Conservation (phyloP, 352 stramenopile genomes). For the Globisporangium recalcitrans region DNA sequence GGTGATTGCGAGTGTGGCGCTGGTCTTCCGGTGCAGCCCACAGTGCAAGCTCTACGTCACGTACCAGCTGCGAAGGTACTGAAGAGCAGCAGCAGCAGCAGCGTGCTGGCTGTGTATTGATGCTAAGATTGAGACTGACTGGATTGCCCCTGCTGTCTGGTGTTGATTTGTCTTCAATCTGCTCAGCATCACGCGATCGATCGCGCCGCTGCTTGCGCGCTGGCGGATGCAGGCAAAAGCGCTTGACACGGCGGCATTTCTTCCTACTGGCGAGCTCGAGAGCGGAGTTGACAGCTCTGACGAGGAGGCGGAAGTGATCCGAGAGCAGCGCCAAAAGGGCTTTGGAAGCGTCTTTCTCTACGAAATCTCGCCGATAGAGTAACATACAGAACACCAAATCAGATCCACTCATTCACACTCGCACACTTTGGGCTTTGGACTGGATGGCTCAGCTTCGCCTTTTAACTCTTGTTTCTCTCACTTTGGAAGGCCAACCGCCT, state of each 20-base stretch:
- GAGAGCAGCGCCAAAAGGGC: not conserved
- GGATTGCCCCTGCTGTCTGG: not conserved
- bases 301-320: slow-evolving; percentile 9
- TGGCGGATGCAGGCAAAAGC: slow-evolving; percentile 36
- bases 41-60: slow-evolving; percentile 46
- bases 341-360: slow-evolving; percentile 62
- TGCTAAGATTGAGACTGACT: not conserved
- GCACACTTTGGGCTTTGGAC: slow-evolving; percentile 1
- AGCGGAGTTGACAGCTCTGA: not conserved
- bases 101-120: not conserved
- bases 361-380: slow-evolving; percentile 24
- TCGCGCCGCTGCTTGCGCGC: slow-evolving; percentile 45
- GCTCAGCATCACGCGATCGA: slow-evolving; percentile 44
- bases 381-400: not conserved
- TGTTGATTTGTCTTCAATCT: not conserved
- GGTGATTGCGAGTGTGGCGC: slow-evolving; percentile 54
- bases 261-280: too few species aligned
- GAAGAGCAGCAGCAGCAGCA: not conserved
- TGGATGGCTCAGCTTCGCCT: slow-evolving; percentile 72
- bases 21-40: slow-evolving; percentile 49
- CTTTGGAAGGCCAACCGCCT: slow-evolving; percentile 3
- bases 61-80: slow-evolving; percentile 58
- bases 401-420: not conserved
- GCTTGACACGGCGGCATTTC: slow-evolving; percentile 31
- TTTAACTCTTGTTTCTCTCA: slow-evolving; percentile 47